Base-by-base conservation (phyloP, 2,329 filamentous ascomycete genomes). In the Exophiala phaeomuriformis region DNA sequence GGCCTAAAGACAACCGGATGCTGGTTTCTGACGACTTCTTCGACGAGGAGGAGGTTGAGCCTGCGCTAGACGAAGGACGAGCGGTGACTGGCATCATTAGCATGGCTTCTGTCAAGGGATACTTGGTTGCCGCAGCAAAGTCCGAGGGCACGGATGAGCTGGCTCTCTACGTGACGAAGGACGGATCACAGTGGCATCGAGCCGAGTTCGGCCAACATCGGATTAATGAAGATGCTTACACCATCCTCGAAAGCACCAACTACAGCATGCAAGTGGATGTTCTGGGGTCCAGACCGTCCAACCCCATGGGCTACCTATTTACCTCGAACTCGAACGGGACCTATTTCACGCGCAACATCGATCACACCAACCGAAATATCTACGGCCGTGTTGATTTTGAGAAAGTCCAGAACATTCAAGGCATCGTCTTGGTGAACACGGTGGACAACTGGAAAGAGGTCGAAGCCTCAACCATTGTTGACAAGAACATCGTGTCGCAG, bases 241-340 rank as follows among this genome's bases (percentile, higher is more conserved):
- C 93, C 0, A 80, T 98, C 45, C 78, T 98, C 39, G 91, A 97
- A 71, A 93, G 90, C 65, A 97, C 93, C 40, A 91, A 95, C 67
- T 96, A 98, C 75, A 96, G 91, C 73, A 90, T 98, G 63, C 91
- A 97, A 71, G 83, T 98, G 51, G 90, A 97, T 69, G 90, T 97
- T 59, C 84, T 91, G 79, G 88, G 85, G 1, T 77, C 77, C 7
- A 72, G 69, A 52, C 78, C 78, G 8, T 79, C 77, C 1, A 81
- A 79, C 36, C 81, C 85, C 0, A 91, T 95, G 81, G 94, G 93
- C 33, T 83, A 86, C 7, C 77, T 98, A 52, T 91, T 96, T 65
- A 95, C 90, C 4, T 97, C 91, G 67, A 98, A 98, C 68, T 97
- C 90, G 32, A 94, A 97, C 67, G 93, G 93, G 56, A 96, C 90